Conservation (phyloP, 176 grass and related monocot species). For the Rhipidocladum racemiflorum region DNA sequence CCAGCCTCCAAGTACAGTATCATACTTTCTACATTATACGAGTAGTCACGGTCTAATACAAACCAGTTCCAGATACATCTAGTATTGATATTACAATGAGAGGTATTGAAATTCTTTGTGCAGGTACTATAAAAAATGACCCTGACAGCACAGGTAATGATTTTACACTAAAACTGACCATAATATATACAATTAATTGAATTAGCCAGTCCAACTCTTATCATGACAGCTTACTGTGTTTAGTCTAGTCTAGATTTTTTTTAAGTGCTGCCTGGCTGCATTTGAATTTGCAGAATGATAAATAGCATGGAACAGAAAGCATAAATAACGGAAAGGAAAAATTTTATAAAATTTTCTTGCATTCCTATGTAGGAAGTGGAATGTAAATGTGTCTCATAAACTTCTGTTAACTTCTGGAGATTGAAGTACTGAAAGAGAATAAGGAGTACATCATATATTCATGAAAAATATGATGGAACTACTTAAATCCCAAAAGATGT, state of each 20-base stretch:
- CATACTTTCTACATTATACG: not conserved
- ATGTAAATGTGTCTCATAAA: not conserved
- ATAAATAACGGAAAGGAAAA: not conserved
- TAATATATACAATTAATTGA: not conserved
- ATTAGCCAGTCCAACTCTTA: not conserved
- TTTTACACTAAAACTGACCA: not conserved
- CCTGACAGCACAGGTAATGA: not conserved
- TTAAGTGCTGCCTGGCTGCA: not conserved
- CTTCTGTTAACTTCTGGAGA: not conserved
- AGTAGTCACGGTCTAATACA: not conserved
- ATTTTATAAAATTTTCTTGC: not conserved
- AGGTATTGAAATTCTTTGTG: not conserved
- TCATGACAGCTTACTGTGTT: not conserved
- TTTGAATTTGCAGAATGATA: not conserved
- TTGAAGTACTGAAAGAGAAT: not conserved
- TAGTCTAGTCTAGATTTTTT: not conserved
- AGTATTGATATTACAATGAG: not conserved
- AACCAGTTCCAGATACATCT: not conserved
- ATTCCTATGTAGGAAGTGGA: not conserved
- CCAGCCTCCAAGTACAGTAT: not conserved
- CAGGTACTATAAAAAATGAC: not conserved
- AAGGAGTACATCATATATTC: not conserved
- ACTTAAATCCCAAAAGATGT: not conserved
- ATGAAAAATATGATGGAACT: not conserved
- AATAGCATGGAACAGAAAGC: not conserved